Evolutionary conservation across 2,329 filamentous ascomycete species (phyloP).

Genomic region (Neopestalotiopsis sp.): DNA sequence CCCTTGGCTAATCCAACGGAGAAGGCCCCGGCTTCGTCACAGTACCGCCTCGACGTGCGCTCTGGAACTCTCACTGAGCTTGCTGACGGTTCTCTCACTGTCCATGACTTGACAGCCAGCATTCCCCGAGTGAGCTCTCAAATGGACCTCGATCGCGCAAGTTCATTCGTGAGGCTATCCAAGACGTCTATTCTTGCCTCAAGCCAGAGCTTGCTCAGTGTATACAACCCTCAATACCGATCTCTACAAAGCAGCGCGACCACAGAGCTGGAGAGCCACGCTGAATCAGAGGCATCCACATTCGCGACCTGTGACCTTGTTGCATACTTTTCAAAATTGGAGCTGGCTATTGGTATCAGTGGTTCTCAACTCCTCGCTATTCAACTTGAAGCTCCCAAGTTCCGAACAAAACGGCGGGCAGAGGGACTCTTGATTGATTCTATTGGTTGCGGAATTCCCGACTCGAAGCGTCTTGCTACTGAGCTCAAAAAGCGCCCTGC

Average conservation of each 20-base stretch:
- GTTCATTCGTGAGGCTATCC: constrained; percentile 70
- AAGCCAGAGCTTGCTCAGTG: constrained; percentile 58
- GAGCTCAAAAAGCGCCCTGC: constrained; percentile 35
- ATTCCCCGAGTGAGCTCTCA: constrained; percentile 65
- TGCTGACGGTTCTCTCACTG: constrained; percentile 54
- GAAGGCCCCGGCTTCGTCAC: constrained; percentile 21
- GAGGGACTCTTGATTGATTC: constrained; percentile 75
- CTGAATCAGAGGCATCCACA: constrained; percentile 39
- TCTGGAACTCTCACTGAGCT: constrained; percentile 70
- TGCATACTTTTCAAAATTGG: constrained; percentile 68
- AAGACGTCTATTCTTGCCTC: constrained; percentile 68
- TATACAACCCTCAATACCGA: constrained; percentile 74
- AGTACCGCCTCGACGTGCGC: constrained; percentile 64
- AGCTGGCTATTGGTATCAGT: constrained; percentile 68
- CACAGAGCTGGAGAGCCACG: constrained; percentile 48
- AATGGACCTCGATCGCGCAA: constrained; percentile 55
- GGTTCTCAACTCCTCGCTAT: constrained; percentile 69
- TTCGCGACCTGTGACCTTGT: constrained; percentile 49
- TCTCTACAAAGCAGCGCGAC: constrained; percentile 59
- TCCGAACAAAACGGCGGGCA: constrained; percentile 57
- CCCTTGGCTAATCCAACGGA: constrained; percentile 26
- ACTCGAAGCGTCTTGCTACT: constrained; percentile 41
- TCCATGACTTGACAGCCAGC: constrained; percentile 68
- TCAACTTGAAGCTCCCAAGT: constrained; percentile 68
- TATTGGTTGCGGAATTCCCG: constrained; percentile 67